A percentile compares a stretch with the other conserved stretches of the same genome.
These are phyloP conservation scores for Citrullus amarus DNA, from an alignment of 306 rosid genomes.

Conservation along the genomic window DNA sequence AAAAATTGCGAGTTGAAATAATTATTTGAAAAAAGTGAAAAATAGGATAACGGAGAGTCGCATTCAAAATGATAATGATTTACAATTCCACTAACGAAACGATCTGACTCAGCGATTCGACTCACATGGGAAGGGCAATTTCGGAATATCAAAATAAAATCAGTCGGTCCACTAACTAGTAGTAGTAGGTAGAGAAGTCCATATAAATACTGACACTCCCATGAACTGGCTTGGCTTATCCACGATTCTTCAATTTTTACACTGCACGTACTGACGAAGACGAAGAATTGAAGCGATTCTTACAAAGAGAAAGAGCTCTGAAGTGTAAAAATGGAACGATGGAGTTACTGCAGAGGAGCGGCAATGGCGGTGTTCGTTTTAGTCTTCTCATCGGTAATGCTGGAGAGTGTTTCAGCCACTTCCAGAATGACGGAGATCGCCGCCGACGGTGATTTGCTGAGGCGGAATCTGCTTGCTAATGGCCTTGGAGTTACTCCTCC, in stretches of 20 bases:
- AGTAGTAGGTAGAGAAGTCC: background rate
- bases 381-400: background rate
- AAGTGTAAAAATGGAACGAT: background rate
- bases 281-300: background rate
- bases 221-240: background rate
- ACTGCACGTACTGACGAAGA: background rate
- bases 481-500: constrained; percentile 85
- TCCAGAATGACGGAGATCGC: constrained; percentile 2
- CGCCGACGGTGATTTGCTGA: constrained; percentile 10
- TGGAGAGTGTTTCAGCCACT: constrained; percentile 21
- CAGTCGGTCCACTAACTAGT: background rate
- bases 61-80: background rate
- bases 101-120: background rate
- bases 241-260: background rate
- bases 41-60: too few relatives aligned
- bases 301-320: background rate
- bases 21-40: too few relatives aligned
- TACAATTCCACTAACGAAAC: background rate
- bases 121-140: background rate
- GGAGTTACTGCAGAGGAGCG: background rate
- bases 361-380: constrained; percentile 11
- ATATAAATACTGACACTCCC: constrained; percentile 1
- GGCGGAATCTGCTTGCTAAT: constrained; percentile 70
- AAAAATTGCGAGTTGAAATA: background rate
- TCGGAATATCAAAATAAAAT: background rate